A percentile compares a stretch with the other conserved stretches of the same genome.
These are phyloP conservation scores for Geotrichum europaeum DNA, from an alignment of 1,139 yeast species.

Conservation along the genomic window DNA sequence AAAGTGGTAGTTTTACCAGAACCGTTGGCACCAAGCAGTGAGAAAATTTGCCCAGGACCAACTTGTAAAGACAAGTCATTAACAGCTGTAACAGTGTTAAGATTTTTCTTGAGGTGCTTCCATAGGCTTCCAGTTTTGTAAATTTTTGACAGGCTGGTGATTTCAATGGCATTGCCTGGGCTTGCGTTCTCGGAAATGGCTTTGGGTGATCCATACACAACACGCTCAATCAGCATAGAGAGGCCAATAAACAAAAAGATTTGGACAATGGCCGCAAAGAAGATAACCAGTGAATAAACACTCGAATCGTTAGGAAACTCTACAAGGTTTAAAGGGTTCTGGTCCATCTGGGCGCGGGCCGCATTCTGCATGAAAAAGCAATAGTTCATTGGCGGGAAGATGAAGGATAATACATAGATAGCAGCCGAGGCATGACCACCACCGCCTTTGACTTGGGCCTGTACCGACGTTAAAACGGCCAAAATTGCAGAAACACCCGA, in stretches of 20 bases:
- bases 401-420: constrained; percentile 30
- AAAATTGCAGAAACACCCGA: constrained; percentile 33
- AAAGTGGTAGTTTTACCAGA: constrained; percentile 39
- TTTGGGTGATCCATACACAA: constrained; percentile 26
- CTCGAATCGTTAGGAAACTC: constrained; percentile 29
- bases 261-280: constrained; percentile 32
- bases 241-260: constrained; percentile 27
- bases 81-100: constrained; percentile 30
- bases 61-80: constrained; percentile 28
- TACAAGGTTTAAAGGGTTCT: constrained; percentile 25
- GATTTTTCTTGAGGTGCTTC: constrained; percentile 11
- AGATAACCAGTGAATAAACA: constrained; percentile 29
- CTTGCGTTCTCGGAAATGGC: constrained; percentile 15
- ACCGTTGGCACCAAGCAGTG: constrained; percentile 37
- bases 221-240: constrained; percentile 26
- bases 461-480: constrained; percentile 33
- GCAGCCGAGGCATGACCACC: constrained; percentile 28
- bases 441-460: constrained; percentile 26
- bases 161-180: constrained; percentile 22
- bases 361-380: constrained; percentile 31
- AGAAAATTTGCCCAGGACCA: constrained; percentile 32
- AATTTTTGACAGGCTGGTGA: constrained; percentile 25
- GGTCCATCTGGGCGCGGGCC: constrained; percentile 28
- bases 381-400: constrained; percentile 37
- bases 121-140: constrained; percentile 22